A percentile compares a stretch with the other conserved stretches of the same genome.
Evolutionary conservation across 2,329 filamentous ascomycete species (phyloP).

Genomic region (Sclerotinia borealis): DNA sequence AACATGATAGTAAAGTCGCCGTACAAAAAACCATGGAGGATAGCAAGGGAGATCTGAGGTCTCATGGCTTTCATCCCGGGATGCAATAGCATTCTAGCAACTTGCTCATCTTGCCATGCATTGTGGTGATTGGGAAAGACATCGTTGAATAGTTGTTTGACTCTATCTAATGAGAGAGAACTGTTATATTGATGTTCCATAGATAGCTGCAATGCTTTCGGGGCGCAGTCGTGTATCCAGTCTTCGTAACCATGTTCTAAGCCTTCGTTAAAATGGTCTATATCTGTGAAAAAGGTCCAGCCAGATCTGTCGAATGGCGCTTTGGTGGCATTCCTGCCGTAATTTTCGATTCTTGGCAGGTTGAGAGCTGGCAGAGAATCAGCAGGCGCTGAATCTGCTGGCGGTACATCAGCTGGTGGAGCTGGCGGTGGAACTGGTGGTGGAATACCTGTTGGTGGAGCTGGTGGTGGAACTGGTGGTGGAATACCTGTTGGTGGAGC

Average conservation of each 20-base stretch:
- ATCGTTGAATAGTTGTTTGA: not conserved
- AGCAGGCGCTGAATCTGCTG: no score
- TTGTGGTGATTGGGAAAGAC: not conserved
- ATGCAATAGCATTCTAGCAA: not conserved
- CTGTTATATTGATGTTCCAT: not conserved
- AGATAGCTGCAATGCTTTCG: not conserved
- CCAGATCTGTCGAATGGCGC: not conserved
- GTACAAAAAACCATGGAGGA: not conserved
- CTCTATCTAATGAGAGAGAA: not conserved
- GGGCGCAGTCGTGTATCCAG: not conserved
- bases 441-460: not conserved
- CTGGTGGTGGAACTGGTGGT: not conserved
- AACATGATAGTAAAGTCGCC: not conserved
- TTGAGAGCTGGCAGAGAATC: not conserved
- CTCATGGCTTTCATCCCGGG: not conserved
- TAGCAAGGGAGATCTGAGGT: not conserved
- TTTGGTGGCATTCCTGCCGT: not conserved
- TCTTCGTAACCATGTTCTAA: not conserved
- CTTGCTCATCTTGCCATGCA: not conserved
- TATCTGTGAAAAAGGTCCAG: not conserved
- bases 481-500: not conserved
- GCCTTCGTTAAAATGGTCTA: not conserved
- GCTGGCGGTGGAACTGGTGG: not conserved
- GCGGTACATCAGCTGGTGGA: not conserved
- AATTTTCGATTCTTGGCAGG: not conserved